Base-by-base conservation (phyloP, 192 early-diverging fungal genomes). In the Backusella australiensis region DNA sequence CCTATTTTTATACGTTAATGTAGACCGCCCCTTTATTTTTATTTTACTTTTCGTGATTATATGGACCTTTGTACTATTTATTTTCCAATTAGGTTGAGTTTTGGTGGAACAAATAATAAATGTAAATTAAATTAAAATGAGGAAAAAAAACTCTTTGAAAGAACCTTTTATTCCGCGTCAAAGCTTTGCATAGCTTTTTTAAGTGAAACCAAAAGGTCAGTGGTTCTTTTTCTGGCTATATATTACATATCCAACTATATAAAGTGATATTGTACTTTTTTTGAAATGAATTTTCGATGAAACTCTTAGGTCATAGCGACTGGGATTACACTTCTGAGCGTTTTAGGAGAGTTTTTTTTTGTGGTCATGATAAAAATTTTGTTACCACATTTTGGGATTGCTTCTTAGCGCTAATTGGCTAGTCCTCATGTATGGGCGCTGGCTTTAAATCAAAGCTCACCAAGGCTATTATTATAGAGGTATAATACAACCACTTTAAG, bases 71-170 rank as follows among this genome's bases (percentile, higher is more conserved):
- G 56, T 63, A 63, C 56, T 29, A 63, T 29, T 26, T 12, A 26
- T 14, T 63, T 63, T 63, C 26, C 56, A 63, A 63, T 63, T 29
- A 29, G 56, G 56, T 63, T 63, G 56, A 29, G 23, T 26, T 1
- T 26, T 59, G 56, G 56, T 56, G 53, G 53, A 56, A 56, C 53
- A 23, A 56, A 56, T 56, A 56, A 56, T 56, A 26, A 56, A 56
- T 3, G 8, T 56, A 56, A 56, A 26, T 56, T 56, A 56, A 23
- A 56, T 56, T 56, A 56, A 56, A 23, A 56, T 23, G n/a, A 56
- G 9, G 1, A 59, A 59, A 59, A 63, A 26, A 63, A 63, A 29
- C 56, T 12, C 56, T 49, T 49, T n/a, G 19, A 49, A n/a, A 49
- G 46, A 49, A 17, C 15, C 46, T 21, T n/a, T 49, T 49, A n/a